Evolutionary conservation across 805 yeast genomes (phyloP).

Genomic region (Ogataea pini): DNA sequence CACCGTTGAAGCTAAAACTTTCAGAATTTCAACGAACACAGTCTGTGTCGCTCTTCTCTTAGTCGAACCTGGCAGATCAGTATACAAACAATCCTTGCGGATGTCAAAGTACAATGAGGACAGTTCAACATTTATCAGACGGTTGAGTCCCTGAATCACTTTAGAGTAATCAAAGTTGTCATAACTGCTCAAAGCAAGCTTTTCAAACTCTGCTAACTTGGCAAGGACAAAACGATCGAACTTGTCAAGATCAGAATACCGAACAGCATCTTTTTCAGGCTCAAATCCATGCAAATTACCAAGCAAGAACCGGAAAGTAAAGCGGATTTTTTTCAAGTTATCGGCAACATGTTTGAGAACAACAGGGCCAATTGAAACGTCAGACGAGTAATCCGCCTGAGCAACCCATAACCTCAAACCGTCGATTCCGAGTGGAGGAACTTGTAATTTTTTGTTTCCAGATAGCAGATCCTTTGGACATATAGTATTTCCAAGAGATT

Average conservation of each 20-base stretch:
- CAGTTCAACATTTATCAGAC: constrained; percentile 71
- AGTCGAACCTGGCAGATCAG: constrained; percentile 51
- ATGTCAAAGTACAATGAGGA: constrained; percentile 87
- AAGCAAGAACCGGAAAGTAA: constrained; percentile 75
- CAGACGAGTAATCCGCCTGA: constrained; percentile 80
- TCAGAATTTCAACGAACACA: constrained; percentile 60
- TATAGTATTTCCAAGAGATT: constrained; percentile 82
- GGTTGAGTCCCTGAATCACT: constrained; percentile 65
- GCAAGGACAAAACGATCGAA: constrained; percentile 67
- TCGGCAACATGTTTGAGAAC: constrained; percentile 77
- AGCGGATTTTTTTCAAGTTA: constrained; percentile 74
- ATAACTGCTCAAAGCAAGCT: constrained; percentile 46
- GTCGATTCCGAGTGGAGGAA: constrained; percentile 80
- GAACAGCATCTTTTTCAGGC: constrained; percentile 32
- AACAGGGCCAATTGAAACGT: constrained; percentile 71
- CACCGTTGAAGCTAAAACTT: constrained; percentile 62
- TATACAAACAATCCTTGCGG: constrained; percentile 81
- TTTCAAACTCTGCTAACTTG: constrained; percentile 50
- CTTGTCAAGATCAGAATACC: constrained; percentile 39
- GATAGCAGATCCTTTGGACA: constrained; percentile 66
- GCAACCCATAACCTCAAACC: constrained; percentile 92
- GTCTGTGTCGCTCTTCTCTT: constrained; percentile 63
- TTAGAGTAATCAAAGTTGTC: constrained; percentile 63
- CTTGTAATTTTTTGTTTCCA: constrained; percentile 50
- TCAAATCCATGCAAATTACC: constrained; percentile 62